Base-by-base conservation (phyloP, 2,329 filamentous ascomycete genomes). In the Chaetomiaceae sp. region DNA sequence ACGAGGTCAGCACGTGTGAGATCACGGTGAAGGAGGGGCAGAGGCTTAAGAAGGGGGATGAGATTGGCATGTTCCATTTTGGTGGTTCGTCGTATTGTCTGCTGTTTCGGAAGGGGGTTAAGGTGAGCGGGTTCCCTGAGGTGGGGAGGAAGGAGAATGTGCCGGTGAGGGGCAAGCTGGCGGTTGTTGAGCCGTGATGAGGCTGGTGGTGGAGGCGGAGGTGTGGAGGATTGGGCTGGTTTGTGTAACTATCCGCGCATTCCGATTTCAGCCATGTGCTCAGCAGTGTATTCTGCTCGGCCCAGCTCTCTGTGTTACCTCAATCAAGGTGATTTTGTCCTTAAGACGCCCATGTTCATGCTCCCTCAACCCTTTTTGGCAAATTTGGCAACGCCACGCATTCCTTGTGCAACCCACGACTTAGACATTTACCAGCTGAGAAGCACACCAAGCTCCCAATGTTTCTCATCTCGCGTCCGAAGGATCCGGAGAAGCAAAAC, bases 51-150 rank as follows among this genome's bases (percentile, higher is more conserved):
- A 90, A 89, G 73, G 88, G 88, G 1, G 80, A 89, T 4, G 72
- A 89, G 71, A 74, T 84, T 36, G 87, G 87, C 38, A 89, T 89
- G 85, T 91, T 91, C 69, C 87, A 91, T 64, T 90, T 85, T 65
- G 87, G 87, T n/a, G 87, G 88, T 0, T 85, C 80, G 6, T 83
- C 82, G 1, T 82, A 88, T 64, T 88, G 84, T 61, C 64, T 90
- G 60, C 64, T 91, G 3, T 89, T 90, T 70, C 69, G 80, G 23
- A 75, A 78, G 58, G 77, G 72, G 0, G 79, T 85, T 29, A 71
- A 74, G 50, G 55, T 82, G 0, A 65, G 71, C n/a, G 67, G 65
- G 2, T 70, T 70, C 29, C 69, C 69, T 1, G 48, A 65, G 43
- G 51, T 65, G 2, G 62, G 63, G 17, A 60, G 60, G 39, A 52